A percentile compares a stretch with the other conserved stretches of the same genome.
These are phyloP conservation scores for Marchantia paleacea DNA, from an alignment of 225 moss, liverwort and hornwort species.

Conservation along the genomic window DNA sequence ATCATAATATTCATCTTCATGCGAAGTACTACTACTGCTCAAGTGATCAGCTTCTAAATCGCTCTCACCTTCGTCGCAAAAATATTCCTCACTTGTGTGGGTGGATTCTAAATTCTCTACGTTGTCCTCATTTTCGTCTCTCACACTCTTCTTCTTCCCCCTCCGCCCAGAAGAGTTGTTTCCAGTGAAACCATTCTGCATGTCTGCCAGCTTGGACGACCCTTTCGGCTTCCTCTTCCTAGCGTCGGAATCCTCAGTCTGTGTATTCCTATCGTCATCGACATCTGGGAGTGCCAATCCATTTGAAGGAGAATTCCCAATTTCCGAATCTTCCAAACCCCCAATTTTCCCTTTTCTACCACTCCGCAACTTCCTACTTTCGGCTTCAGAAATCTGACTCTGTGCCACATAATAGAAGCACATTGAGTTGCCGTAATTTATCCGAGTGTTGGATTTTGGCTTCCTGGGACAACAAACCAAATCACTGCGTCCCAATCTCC, in stretches of 20 bases:
- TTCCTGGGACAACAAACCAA: slow-evolving; percentile 29
- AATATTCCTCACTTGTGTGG: slow-evolving; percentile 33
- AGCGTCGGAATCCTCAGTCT: slow-evolving; percentile 9
- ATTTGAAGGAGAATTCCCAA: slow-evolving; percentile 10
- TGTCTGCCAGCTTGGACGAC: slow-evolving; percentile 8
- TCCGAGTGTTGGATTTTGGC: slow-evolving; percentile 26
- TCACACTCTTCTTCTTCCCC: slow-evolving; percentile 37
- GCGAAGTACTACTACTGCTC: slow-evolving; percentile 10
- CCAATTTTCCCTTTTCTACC: slow-evolving; percentile 25
- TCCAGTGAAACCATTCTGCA: slow-evolving; percentile 33
- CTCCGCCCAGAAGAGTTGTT: slow-evolving; percentile 13
- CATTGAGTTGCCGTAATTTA: slow-evolving; percentile 27
- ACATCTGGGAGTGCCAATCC: slow-evolving; percentile 17
- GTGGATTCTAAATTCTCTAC: slow-evolving; percentile 20
- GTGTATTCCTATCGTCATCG: background rate
- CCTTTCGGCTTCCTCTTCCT: slow-evolving; percentile 25
- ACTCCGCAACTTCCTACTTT: slow-evolving; percentile 32
- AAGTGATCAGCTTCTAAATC: slow-evolving; percentile 44
- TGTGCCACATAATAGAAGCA: slow-evolving; percentile 38
- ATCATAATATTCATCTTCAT: slow-evolving; percentile 6
- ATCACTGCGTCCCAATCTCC: background rate
- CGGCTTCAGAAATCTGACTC: slow-evolving; percentile 37
- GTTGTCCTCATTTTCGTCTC: slow-evolving; percentile 28
- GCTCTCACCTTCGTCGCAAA: slow-evolving; percentile 40
- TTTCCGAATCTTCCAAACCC: slow-evolving; percentile 9